Conservation (phyloP, 2,329 filamentous ascomycete species). For the Colletotrichum tofieldiae region DNA sequence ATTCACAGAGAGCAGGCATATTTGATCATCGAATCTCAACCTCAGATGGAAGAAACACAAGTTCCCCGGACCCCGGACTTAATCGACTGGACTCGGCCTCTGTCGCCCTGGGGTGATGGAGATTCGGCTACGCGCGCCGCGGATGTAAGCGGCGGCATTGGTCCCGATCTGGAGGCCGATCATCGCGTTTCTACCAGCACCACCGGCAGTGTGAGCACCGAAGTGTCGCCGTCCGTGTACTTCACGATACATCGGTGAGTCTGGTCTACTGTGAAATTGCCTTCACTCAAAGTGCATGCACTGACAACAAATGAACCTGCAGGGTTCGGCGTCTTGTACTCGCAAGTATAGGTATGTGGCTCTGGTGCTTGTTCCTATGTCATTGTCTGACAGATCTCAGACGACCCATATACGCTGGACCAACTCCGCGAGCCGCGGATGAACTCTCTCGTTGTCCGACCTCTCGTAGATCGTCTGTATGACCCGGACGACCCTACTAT, state of each 20-base stretch:
- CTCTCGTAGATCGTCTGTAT: constrained; percentile 78
- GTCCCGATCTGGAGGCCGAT: constrained; percentile 33
- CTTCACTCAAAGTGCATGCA: background rate
- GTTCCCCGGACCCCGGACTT: constrained; percentile 34
- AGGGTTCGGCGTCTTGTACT: constrained; percentile 35
- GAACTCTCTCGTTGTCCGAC: constrained; percentile 77
- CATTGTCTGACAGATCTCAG: constrained; percentile 45
- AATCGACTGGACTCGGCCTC: constrained; percentile 40
- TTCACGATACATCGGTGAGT: constrained; percentile 40
- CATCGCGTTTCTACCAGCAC: constrained; percentile 25
- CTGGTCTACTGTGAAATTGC: background rate
- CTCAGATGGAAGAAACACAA: constrained; percentile 39
- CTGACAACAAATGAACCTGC: background rate
- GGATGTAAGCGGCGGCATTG: constrained; percentile 6
- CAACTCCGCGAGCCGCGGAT: constrained; percentile 78
- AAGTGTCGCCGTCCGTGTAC: constrained; percentile 29
- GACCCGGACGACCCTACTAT: constrained; percentile 76
- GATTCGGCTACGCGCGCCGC: constrained; percentile 4
- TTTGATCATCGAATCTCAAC: background rate
- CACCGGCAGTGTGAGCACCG: constrained; percentile 31
- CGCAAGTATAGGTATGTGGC: constrained; percentile 28
- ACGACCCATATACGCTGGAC: constrained; percentile 66
- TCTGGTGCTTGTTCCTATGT: background rate
- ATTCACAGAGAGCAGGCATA: background rate
- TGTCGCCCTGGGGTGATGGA: constrained; percentile 37